These are phyloP conservation scores for Brassica hybrid DNA, from an alignment of 441 rosid genomes.

Conservation along the genomic window DNA sequence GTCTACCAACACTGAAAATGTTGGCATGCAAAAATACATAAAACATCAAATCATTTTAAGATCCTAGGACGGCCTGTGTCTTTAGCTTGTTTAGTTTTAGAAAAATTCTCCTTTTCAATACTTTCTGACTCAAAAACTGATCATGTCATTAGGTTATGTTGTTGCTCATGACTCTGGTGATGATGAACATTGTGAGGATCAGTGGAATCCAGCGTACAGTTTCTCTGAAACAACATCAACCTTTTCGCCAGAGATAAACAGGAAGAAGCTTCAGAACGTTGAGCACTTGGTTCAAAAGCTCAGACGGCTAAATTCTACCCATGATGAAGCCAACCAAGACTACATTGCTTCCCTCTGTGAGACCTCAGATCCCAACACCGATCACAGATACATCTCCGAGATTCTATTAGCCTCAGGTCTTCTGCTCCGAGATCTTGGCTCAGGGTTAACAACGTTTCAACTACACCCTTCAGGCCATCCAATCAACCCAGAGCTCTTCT, in stretches of 20 bases:
- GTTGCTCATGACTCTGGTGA: slow-evolving; percentile 43
- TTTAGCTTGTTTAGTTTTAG: slow-evolving; percentile 18
- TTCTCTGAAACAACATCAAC: slow-evolving; percentile 43
- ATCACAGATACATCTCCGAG: slow-evolving; percentile 86
- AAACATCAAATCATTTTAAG: slow-evolving; percentile 5
- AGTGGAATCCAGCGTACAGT: slow-evolving; percentile 50
- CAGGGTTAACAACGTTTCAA: slow-evolving; percentile 67
- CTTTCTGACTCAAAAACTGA: slow-evolving; percentile 30
- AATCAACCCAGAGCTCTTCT: slow-evolving; percentile 76
- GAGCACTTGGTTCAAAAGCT: slow-evolving; percentile 85
- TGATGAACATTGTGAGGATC: slow-evolving; percentile 44
- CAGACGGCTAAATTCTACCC: slow-evolving; percentile 68
- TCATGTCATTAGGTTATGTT: slow-evolving; percentile 48
- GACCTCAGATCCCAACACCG: slow-evolving; percentile 60
- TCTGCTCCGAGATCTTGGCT: slow-evolving; percentile 69
- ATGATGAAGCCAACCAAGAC: slow-evolving; percentile 80
- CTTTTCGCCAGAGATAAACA: slow-evolving; percentile 63
- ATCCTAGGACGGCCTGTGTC: slow-evolving; percentile 15
- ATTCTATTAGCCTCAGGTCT: slow-evolving; percentile 86
- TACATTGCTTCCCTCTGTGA: slow-evolving; percentile 87
- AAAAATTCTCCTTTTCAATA: too few species aligned
- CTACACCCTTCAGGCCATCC: slow-evolving; percentile 83
- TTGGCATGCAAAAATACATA: neutral
- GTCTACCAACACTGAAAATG: slow-evolving; percentile 10
- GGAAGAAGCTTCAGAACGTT: slow-evolving; percentile 76